Evolutionary conservation across 164 flowering plant genomes (phyloP), one percentile per base, ranked within the genome.

Genomic region (Nymphaea thermarum): DNA sequence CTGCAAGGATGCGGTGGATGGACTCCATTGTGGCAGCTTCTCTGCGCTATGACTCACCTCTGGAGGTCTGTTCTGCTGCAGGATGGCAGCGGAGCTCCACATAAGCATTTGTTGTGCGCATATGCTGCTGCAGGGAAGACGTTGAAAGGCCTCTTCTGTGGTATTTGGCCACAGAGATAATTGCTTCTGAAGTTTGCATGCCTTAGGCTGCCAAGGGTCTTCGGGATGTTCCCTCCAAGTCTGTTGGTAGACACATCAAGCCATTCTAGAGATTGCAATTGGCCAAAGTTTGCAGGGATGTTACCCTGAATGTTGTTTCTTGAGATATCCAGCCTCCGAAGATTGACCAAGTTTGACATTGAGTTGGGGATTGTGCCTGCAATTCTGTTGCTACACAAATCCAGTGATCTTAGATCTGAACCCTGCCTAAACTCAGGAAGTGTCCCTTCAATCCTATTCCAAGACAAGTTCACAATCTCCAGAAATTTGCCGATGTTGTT

Each of bases 161-260:
- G 98, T 14, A 93, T 89, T 78, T 74, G 75, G 42, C 98, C 98
- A 77, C 98, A 90, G 3, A 93, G 76, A 70, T 79, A 75, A 75
- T 93, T 93, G 59, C 87, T 88, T 67, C 94, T 87, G 81, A 93
- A 87, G 74, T 74, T 93, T 61, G 76, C 96, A 76, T 89, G 97
- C 65, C 36, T 76, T 16, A 93, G 57, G 4, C 44, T 68, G 64
- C 64, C 42, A n/a, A 90, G 72, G 76, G 83, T 89, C 6, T 64
- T 75, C 68, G 98, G 98, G 66, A 93, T 93, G 55, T 67, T 79
- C 2, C 96, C 97, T 6, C 79, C 77, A 57, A 93, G 78, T 42
- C 67, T 67, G 66, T 93, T 93, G 77, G 81, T 77, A 18, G 97
- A 93, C 36, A 93, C 11, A 60, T 93, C 98, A 57, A 91, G 77